Evolutionary conservation across 768 basidiomycete species (phyloP), one percentile per base, ranked within the genome.

Genomic region (Auricularia auricula-judae): DNA sequence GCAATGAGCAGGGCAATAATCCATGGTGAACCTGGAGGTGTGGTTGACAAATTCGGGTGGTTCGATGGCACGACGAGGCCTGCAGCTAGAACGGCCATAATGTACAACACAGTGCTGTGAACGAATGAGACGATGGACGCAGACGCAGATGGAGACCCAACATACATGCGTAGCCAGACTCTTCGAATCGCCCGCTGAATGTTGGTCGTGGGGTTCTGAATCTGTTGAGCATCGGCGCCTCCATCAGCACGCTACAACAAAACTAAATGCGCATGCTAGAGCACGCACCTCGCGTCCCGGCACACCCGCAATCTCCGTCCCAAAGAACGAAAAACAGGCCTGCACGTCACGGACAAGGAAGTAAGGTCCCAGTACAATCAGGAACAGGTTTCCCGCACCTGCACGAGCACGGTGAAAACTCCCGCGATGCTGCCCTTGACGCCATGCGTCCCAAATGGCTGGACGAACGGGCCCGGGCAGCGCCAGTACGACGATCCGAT

Each of bases 141-240:
- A 8, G 29, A 18, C 53, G 11, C 34, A 7, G 18, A 34, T 14
- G 7, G 18, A 21, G 36, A 62, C 14, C 35, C 39, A 14, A 8
- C 39, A 8, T 18, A 63, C 62, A 63, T 53, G 18, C 62, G 42
- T 16, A 63, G 16, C 62, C 62, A 63, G 12, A 63, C 39, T n/a
- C 62, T 23, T 10, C 47, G 42, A 29, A 63, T 29, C 29, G 62
- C 42, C 12, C 33, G 33, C 34, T 14, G 62, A 4, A 53, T 63
- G 47, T 63, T 63, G 12, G 56, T 59, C 29, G 56, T 23, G 34
- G 56, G 56, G 5, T 59, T 34, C 3, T 33, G 14, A 2, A 59
- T 33, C 56, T 59, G 8, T 29, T 12, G 7, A 21, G 36, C 39
- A 42, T 2, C 7, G 8, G 7, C 39, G 56, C 16, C 14, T 14